Evolutionary conservation across 2,329 filamentous ascomycete species (phyloP), one percentile per base, ranked within the genome.

Genomic region (Emmonsia crescens): DNA sequence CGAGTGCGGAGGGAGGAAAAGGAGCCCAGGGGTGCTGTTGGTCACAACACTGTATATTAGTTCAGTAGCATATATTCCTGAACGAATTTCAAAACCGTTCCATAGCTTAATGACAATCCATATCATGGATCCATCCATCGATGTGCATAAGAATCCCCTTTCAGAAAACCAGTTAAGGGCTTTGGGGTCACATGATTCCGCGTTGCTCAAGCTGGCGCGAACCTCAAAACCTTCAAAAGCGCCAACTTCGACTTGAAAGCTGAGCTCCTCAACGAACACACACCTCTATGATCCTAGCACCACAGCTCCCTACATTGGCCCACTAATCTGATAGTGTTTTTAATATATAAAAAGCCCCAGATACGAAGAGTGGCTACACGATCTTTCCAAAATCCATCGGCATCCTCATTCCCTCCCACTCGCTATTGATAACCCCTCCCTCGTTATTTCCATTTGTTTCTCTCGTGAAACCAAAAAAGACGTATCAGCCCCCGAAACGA

Each of bases 171-270:
- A 12, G 33, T 33, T 40, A 16, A 49, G 19, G 48, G 48, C 5
- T 19, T 31, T 27, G 12, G n/a, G n/a, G 57, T 61, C 59, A 61
- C 59, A 57, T 61, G 59, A 49, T 44, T 49, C 16, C 52, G 59
- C 52, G 59, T 57, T 31, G 21, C 33, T 42, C 21, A 19, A 31
- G 21, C n/a, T n/a, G n/a, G 6, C 55, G 38, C 55, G 55, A 27
- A 31, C 21, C 14, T 31, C 38, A 29, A 57, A 52, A 29, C 55
- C 21, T 14, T 6, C 21, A 55, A 54, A 31, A 2, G n/a, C n/a
- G n/a, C n/a, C n/a, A n/a, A n/a, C 48, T 5, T 19, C 5, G 21
- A 10, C 46, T 19, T 49, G 14, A 6, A 49, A 19, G 10, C 24
- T 29, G 12, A 51, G 27, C 33, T 12, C 33, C 52, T 21, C 52